phyloP scores from a whole-genome alignment of 176 grass and related monocot species.

The sorghum (Sorghum bicolor) region DNA sequence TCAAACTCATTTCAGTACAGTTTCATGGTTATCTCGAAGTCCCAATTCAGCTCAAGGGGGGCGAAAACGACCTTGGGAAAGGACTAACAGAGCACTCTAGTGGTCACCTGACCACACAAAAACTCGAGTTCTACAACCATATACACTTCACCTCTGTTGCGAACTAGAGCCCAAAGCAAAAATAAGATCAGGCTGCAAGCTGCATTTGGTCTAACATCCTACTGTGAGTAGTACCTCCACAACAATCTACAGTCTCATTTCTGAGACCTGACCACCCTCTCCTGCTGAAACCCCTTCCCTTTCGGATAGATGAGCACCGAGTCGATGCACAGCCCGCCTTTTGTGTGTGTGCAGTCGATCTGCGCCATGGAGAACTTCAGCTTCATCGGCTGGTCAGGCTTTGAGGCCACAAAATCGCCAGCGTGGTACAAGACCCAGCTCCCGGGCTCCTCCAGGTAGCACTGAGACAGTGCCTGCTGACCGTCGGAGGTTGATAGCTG shows the following conservation, averaged over 20 bases:
- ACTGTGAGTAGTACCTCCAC: slow-evolving; percentile 15
- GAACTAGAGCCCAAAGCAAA: slow-evolving; percentile 48
- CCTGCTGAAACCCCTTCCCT: slow-evolving; percentile 35
- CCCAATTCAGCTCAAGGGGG: slow-evolving; percentile 17
- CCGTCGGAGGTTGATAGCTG: slow-evolving; percentile 76
- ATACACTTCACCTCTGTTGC: slow-evolving; percentile 34
- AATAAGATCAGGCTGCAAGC: slow-evolving; percentile 48
- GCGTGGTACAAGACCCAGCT: slow-evolving; percentile 77
- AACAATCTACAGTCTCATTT: slow-evolving; percentile 40
- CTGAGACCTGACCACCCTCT: slow-evolving; percentile 46
- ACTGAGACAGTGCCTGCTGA: slow-evolving; percentile 56
- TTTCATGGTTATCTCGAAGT: slow-evolving; percentile 6
- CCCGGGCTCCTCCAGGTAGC: slow-evolving; percentile 61
- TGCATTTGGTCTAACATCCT: slow-evolving; percentile 33
- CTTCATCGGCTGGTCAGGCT: slow-evolving; percentile 36
- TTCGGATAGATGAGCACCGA: slow-evolving; percentile 78
- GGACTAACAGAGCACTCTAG: slow-evolving; percentile 19
- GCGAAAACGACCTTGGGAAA: slow-evolving; percentile 20
- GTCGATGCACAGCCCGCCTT: slow-evolving; percentile 78
- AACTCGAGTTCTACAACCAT: slow-evolving; percentile 15
- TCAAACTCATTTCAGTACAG: slow-evolving; percentile 1
- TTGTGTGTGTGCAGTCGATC: slow-evolving; percentile 93
- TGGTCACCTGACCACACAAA: neutral
- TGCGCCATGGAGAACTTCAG: slow-evolving; percentile 94
- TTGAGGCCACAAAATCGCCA: slow-evolving; percentile 68